Percentiles rank a stretch among this genome's conserved stretches.
Conservation (phyloP, 1,284 basidiomycete genomes). For the Ganoderma lingzhi region DNA sequence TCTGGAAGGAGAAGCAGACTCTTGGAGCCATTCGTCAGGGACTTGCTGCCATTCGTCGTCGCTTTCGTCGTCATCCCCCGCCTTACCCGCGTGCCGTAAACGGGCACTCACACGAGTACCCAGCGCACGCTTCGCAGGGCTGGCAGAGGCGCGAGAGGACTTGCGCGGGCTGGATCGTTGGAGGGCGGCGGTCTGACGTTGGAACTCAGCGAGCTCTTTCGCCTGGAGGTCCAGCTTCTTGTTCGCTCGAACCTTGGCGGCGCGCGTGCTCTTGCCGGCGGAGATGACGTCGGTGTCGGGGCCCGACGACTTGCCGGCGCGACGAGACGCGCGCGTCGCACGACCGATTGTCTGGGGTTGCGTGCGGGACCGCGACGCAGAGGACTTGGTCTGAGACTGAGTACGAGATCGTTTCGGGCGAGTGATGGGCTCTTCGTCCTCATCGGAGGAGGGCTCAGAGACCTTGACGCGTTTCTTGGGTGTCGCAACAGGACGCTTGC, state of each 20-base stretch:
- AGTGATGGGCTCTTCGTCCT: slow-evolving; percentile 32
- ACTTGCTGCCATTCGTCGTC: slow-evolving; percentile 82
- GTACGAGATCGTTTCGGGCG: slow-evolving; percentile 41
- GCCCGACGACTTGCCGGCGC: slow-evolving; percentile 38
- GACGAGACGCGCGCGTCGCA: slow-evolving; percentile 34
- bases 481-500: slow-evolving; percentile 51
- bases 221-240: slow-evolving; percentile 72
- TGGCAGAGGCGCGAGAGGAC: slow-evolving; percentile 21
- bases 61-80: slow-evolving; percentile 38
- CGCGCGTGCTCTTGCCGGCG: slow-evolving; percentile 55
- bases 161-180: slow-evolving; percentile 28
- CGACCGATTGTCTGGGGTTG: slow-evolving; percentile 25
- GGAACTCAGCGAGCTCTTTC: slow-evolving; percentile 69
- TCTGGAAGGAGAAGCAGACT: slow-evolving; percentile 26
- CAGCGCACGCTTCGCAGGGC: slow-evolving; percentile 42
- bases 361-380: slow-evolving; percentile 2
- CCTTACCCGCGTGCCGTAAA: slow-evolving; percentile 53
- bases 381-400: slow-evolving; percentile 15
- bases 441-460: slow-evolving; percentile 18
- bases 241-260: slow-evolving; percentile 76
- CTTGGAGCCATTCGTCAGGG: slow-evolving; percentile 76
- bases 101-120: slow-evolving; percentile 76
- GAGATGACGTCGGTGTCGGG: slow-evolving; percentile 36
- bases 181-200: slow-evolving; percentile 52
- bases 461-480: slow-evolving; percentile 32